Percentiles rank a stretch among this genome's conserved stretches.
Conservation (phyloP, 176 grass and related monocot species). For the Thinopyrum elongatum region DNA sequence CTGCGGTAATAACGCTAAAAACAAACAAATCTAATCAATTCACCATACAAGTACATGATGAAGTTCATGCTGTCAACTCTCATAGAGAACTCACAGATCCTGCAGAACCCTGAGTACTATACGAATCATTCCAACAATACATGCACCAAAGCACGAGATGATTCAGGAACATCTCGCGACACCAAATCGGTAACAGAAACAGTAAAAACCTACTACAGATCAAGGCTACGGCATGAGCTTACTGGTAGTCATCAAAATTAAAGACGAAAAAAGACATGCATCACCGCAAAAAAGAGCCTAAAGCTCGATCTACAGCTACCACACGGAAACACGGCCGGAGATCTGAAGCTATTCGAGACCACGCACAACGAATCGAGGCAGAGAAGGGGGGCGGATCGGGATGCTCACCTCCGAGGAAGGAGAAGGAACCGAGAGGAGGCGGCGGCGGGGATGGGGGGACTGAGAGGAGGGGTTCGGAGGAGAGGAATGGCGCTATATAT, state of each 20-base stretch:
- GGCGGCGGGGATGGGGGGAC: no score
- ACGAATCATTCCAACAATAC: neutral
- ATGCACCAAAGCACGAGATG: neutral
- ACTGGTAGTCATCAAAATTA: neutral
- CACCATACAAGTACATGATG: no score
- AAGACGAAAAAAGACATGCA: neutral
- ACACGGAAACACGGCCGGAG: no score
- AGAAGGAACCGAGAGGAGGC: no score
- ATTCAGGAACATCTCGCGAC: neutral
- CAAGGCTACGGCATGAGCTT: neutral
- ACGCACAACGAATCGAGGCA: no score
- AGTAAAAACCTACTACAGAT: neutral
- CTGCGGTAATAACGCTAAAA: no score
- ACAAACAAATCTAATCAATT: no score
- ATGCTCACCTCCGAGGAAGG: no score
- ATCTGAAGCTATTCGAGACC: no score
- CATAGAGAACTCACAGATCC: neutral
- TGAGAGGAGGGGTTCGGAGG: no score
- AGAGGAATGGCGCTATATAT: no score
- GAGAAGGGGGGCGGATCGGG: no score
- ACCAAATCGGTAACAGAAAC: neutral
- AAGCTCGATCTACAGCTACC: neutral
- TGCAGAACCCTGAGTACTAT: neutral
- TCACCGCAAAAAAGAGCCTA: neutral
- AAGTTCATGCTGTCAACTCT: neutral